Base-by-base conservation (phyloP, 208 protist species). In the Acanthamoeba healyi region DNA sequence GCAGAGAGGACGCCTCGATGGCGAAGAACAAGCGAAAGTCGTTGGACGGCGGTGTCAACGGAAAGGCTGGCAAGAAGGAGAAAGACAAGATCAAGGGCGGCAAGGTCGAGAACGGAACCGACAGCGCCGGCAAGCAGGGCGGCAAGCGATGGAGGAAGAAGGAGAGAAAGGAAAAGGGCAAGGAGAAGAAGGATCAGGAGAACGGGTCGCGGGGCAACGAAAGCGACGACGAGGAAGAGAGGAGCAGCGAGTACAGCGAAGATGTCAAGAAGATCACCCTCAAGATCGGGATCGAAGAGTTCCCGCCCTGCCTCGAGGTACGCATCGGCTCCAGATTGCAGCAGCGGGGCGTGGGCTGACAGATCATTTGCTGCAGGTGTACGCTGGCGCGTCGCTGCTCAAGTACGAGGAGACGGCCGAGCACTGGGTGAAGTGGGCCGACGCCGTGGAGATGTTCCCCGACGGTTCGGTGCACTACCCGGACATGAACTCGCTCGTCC, bases 401-500 rank as follows among this genome's bases (percentile, higher is more conserved):
- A 84, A 84, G 46, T 84, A 84, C 74, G 74, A 84, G 46, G 74
- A 84, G 74, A 58, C 42, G 42, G 74, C 46, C 4, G 38, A 46
- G 38, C 38, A 58, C 42, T 84, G 38, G 38, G 74, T 36, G 22
- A 84, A 46, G 46, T 84, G 74, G 74, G 46, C 42, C 22, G 74
- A 84, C 38, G 46, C 38, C 26, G 74, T 84, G 74, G 74, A 84
- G 74, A 84, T 84, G 38, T 29, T 40, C 46, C 36, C 74, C 46
- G 74, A 84, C 74, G 74, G 74, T 3, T 58, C 74, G 42, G 74
- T 84, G 42, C 38, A 56, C 38, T 84, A 84, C 74, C 74, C 74
- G 22, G 74, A 84, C 74, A 46, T 84, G 38, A 56, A 46, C 46
- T 84, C 74, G 26, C 74, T 84, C 10, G 46, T 84, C 42, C 42